These are phyloP conservation scores for Periglandula ipomoeae DNA, from an alignment of 2,329 filamentous ascomycete species.

Conservation along the genomic window DNA sequence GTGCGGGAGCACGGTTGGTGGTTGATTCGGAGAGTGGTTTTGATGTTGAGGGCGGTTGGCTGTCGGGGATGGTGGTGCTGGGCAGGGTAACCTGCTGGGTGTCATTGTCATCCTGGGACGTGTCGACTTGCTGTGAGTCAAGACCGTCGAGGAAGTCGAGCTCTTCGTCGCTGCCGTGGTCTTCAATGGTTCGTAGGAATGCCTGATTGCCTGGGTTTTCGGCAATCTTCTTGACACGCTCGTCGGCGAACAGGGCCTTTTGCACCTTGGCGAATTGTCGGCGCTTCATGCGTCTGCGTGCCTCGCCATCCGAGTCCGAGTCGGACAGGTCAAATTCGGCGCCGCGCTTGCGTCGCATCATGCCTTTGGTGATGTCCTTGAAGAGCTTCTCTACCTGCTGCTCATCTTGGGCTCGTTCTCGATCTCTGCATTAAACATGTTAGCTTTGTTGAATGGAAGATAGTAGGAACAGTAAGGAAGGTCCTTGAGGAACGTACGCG, in stretches of 20 bases:
- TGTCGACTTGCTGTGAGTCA: constrained; percentile 26
- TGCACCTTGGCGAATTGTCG: constrained; percentile 87
- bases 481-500: constrained; percentile 56
- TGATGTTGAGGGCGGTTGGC: constrained; percentile 34
- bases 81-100: constrained; percentile 19
- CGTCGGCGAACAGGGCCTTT: constrained; percentile 77
- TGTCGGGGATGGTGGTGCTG: constrained; percentile 37
- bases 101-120: constrained; percentile 18
- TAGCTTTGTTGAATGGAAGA: constrained; percentile 7
- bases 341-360: constrained; percentile 73
- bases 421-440: constrained; percentile 51
- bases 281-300: constrained; percentile 70
- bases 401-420: constrained; percentile 71
- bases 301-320: constrained; percentile 78
- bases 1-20: constrained; percentile 39
- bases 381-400: constrained; percentile 85
- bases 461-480: background rate
- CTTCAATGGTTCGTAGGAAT: constrained; percentile 84
- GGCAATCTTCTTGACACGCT: constrained; percentile 83
- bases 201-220: constrained; percentile 82
- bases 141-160: constrained; percentile 60
- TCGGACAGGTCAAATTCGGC: constrained; percentile 80
- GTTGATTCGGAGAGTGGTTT: constrained; percentile 23
- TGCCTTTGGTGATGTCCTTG: constrained; percentile 85
- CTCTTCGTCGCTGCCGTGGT: constrained; percentile 66